A percentile compares a stretch with the other conserved stretches of the same genome.
phyloP scores from a whole-genome alignment of 2,329 filamentous ascomycete genomes.

The Pseudogymnoascus sp. region DNA sequence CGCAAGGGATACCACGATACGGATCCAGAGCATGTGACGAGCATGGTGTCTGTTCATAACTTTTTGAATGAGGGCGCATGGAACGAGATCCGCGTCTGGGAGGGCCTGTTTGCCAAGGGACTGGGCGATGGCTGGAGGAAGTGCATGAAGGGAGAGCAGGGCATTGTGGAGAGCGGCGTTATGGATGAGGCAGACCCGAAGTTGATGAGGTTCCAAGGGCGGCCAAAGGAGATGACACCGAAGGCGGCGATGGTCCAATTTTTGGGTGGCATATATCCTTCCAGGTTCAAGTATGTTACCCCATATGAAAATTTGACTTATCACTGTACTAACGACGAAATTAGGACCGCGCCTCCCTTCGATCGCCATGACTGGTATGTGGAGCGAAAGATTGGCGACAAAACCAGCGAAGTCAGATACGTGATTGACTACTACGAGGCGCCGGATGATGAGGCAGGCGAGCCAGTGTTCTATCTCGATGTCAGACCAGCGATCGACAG shows the following conservation, averaged over 20 bases:
- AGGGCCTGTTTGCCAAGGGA: constrained; percentile 74
- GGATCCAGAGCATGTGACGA: constrained; percentile 84
- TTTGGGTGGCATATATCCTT: constrained; percentile 71
- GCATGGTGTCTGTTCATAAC: constrained; percentile 97
- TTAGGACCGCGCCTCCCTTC: constrained; percentile 76
- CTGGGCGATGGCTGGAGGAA: constrained; percentile 65
- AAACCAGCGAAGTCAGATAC: constrained; percentile 76
- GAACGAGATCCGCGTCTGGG: constrained; percentile 92
- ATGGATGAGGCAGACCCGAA: constrained; percentile 56
- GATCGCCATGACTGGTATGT: constrained; percentile 98
- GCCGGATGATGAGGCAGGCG: constrained; percentile 68
- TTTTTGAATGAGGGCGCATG: constrained; percentile 97
- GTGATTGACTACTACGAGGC: constrained; percentile 96
- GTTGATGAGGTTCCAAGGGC: constrained; percentile 79
- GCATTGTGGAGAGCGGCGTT: constrained; percentile 40
- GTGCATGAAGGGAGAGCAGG: constrained; percentile 68
- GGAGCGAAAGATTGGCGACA: constrained; percentile 60
- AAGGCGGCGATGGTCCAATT: constrained; percentile 82
- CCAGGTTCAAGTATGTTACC: constrained; percentile 63
- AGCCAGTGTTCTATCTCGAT: constrained; percentile 93
- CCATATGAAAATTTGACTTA: not conserved
- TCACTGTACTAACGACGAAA: constrained; percentile 17
- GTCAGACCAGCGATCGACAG: constrained; percentile 84
- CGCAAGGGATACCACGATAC: constrained; percentile 96
- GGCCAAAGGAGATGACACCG: constrained; percentile 83